Base-by-base conservation (phyloP, 2,329 filamentous ascomycete species). In the Aureobasidium sp. region DNA sequence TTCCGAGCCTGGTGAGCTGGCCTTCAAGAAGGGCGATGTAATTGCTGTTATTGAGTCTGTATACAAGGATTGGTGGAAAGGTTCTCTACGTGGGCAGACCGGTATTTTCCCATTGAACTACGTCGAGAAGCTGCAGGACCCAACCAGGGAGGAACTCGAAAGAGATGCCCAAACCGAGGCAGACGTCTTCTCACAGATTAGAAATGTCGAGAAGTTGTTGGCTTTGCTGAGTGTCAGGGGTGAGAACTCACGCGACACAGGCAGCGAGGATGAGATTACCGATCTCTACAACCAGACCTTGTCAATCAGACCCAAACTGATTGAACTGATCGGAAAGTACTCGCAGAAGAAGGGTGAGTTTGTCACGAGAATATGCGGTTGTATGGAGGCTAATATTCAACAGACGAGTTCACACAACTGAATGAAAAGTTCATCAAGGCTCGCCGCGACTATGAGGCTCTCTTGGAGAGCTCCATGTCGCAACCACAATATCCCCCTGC, bases 401-500 rank as follows among this genome's bases (percentile, higher is more conserved):
- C 67, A 96, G 94, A 99, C 76, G 94, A 99, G 74, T 97, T 99
- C 72, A 97, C 94, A 2, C 93, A 97, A 73, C 80, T 99, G 65
- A 99, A 99, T 71, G 94, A 99, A 75, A 97, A 97, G 78, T 99
- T 99, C 75, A 97, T 99, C 81, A 99, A 99, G 77, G 94, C 94
- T 50, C 87, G 94, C 66, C 85, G 93, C 69, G 94, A 99, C 76
- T 99, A 99, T 73, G 94, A 99, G 76, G 87, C 90, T 34, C 82
- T 99, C n/a, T 80, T 99, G 23, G 94, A 99, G 75, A 89, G 90
- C 20, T 97, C 93, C 62, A 97, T 99, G 93, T 87, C 92, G 1
- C 93, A 97, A 68, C 89, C 92, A 27, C 62, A 63, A 29, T 66
- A 66, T 26, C 52, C 62, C 26, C 52, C 62, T 34, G 60, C 61